Evolutionary conservation across 176 grass and related monocot genomes (phyloP), one percentile per base, ranked within the genome.

Genomic region (Zoysia japonica): DNA sequence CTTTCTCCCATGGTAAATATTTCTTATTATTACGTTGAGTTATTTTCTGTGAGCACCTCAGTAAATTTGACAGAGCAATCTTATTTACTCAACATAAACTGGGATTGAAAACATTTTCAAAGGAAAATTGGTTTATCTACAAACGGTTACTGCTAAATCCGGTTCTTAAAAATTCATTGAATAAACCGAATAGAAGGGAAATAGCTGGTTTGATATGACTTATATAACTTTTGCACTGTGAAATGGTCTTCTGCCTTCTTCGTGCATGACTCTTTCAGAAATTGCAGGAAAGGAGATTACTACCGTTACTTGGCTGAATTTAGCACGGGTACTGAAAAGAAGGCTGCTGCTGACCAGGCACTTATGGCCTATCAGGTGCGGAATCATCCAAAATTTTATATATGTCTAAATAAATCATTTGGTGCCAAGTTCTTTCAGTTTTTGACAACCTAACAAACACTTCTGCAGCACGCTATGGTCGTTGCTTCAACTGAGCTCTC

Each of bases 291-390:
- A 89, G 91, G 95, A 53, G 95, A 97, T 70, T 94, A 94, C 73
- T 97, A 97, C 44, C 75, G 89, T 47, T 97, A 94, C 72, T 79
- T 97, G 83, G 89, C 92, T 65, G 95, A 97, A 77, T 94, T 92
- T 81, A 94, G 91, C 69, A 64, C 61, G 87, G 92, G 71, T 41
- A 87, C 81, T 87, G 89, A 94, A 88, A 92, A 85, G 87, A 94
- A 92, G 53, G 84, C 89, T 62, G 83, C 80, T 36, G 82, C 87
- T 14, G 89, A 97, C 44, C 92, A 94, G 87, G 88, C 95, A 71
- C 87, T 92, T 42, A 89, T 90, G 84, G 80, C 87, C 47, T 97
- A 97, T 82, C 95, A 94, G 95, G 95, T 94, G 65, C 63, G 38
- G 45, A 76, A 84, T 50, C 43, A 54, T 73, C 65, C 64, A 61